Evolutionary conservation across 768 basidiomycete species (phyloP).

Genomic region (Arthromyces matolae): DNA sequence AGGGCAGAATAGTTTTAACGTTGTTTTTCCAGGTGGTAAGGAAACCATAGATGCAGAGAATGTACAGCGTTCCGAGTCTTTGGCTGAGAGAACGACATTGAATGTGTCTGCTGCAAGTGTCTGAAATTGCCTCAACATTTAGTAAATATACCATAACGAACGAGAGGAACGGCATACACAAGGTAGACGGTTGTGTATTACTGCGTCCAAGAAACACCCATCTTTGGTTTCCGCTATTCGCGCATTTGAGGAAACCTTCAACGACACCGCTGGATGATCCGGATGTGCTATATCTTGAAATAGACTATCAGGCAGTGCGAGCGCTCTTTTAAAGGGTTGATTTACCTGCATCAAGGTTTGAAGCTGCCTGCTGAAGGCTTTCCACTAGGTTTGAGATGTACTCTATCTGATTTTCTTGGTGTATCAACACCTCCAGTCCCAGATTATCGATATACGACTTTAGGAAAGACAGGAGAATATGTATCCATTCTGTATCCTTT

Average conservation of each 20-base stretch:
- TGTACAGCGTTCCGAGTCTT: slow-evolving; percentile 57
- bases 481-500: slow-evolving; percentile 77
- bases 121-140: slow-evolving; percentile 32
- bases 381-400: slow-evolving; percentile 52
- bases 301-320: background rate
- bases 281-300: slow-evolving; percentile 58
- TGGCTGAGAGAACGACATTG: slow-evolving; percentile 54
- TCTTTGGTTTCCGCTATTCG: slow-evolving; percentile 58
- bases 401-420: slow-evolving; percentile 44
- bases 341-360: slow-evolving; percentile 54
- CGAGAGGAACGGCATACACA: slow-evolving; percentile 48
- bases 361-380: slow-evolving; percentile 45
- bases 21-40: slow-evolving; percentile 58
- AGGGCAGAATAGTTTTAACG: slow-evolving; percentile 61
- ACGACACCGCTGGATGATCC: slow-evolving; percentile 65
- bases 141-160: background rate
- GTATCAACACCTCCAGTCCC: slow-evolving; percentile 50
- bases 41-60: slow-evolving; percentile 42
- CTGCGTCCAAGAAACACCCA: slow-evolving; percentile 56
- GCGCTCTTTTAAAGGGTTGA: background rate
- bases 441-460: slow-evolving; percentile 59
- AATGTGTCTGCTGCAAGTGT: slow-evolving; percentile 60
- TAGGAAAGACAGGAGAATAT: slow-evolving; percentile 73
- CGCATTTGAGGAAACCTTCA: slow-evolving; percentile 47
- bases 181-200: slow-evolving; percentile 63